Conservation (phyloP, 441 rosid species). For the Breynia disticha region DNA sequence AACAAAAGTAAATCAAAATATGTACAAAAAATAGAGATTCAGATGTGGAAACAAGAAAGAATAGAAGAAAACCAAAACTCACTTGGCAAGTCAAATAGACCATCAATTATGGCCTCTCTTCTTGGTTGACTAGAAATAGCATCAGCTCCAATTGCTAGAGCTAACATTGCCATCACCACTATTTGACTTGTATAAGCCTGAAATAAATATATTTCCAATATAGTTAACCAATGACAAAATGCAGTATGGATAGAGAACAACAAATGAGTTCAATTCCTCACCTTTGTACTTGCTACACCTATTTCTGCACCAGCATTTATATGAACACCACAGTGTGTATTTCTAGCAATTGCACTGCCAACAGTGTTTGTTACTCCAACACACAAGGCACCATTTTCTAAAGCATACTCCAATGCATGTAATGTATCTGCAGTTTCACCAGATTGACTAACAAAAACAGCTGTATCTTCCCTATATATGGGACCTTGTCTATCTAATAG, state of each 20-base stretch:
- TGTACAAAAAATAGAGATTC: background rate
- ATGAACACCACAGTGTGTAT: slow-evolving; percentile 88
- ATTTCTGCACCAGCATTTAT: slow-evolving; percentile 95
- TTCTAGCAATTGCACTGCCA: slow-evolving; percentile 93
- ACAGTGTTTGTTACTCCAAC: slow-evolving; percentile 96
- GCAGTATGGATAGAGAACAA: background rate
- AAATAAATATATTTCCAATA: slow-evolving; percentile 2
- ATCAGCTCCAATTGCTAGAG: slow-evolving; percentile 81
- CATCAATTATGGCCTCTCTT: slow-evolving; percentile 76
- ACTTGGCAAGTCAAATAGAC: slow-evolving; percentile 74
- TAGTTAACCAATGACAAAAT: slow-evolving; percentile 8
- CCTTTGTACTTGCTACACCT: slow-evolving; percentile 97
- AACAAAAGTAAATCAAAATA: background rate
- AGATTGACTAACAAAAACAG: slow-evolving; percentile 94
- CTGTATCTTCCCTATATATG: slow-evolving; percentile 94
- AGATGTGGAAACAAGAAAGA: background rate
- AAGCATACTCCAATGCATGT: slow-evolving; percentile 78
- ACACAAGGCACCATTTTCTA: slow-evolving; percentile 84
- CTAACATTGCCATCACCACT: slow-evolving; percentile 93
- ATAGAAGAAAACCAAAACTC: slow-evolving; percentile 14
- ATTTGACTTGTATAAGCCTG: slow-evolving; percentile 98
- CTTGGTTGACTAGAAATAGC: slow-evolving; percentile 56
- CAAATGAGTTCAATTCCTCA: slow-evolving; percentile 11
- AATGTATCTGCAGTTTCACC: slow-evolving; percentile 99
- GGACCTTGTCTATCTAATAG: slow-evolving; percentile 93